Evolutionary conservation across 805 yeast genomes (phyloP), one percentile per base, ranked within the genome.

Genomic region (Sugiyamaella marilandica): DNA sequence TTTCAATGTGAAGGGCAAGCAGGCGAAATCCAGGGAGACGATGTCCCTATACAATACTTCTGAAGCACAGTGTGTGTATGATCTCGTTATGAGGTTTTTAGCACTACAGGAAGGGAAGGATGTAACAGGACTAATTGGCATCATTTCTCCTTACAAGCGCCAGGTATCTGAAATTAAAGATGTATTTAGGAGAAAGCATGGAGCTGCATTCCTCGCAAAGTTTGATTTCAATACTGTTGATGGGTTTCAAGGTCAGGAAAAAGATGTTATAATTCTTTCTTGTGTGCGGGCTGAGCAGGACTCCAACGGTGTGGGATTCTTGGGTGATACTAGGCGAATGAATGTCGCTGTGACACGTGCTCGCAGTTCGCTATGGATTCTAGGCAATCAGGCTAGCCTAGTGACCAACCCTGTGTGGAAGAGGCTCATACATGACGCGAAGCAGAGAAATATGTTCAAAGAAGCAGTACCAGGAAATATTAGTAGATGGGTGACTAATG

Each of bases 181-280:
- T 16, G 67, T 75, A 1, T 92, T 94, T 62, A 66, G 71, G 5
- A 71, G 73, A 13, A 72, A 72, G 50, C 85, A 78, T 62, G 98
- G 98, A 10, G 72, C 72, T 1, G 63, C 72, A 2, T 84, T 92
- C 33, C 66, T 77, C 16, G 75, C 79, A 31, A 83, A 80, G 50
- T 81, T 95, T 47, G 95, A 87, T 64, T 90, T 94, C 70, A 90
- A 91, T 64, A 89, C 99, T 0, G 90, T 94, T 55, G 99, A 94
- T 76, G 99, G 98, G 1, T 94, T 91, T 66, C 99, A 90, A 72
- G 97, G 96, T 58, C 98, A 94, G 69, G 99, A 94, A 65, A 94
- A 92, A 68, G 97, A 92, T 57, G 81, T 94, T 45, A 88, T 94
- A 56, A 80, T 94, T 47, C 84, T 94, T 75, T 90, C 98, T 0